Percentiles rank a stretch among this genome's conserved stretches.
phyloP scores from a whole-genome alignment of 805 yeast genomes.

The Myxozyma kluyveri region DNA sequence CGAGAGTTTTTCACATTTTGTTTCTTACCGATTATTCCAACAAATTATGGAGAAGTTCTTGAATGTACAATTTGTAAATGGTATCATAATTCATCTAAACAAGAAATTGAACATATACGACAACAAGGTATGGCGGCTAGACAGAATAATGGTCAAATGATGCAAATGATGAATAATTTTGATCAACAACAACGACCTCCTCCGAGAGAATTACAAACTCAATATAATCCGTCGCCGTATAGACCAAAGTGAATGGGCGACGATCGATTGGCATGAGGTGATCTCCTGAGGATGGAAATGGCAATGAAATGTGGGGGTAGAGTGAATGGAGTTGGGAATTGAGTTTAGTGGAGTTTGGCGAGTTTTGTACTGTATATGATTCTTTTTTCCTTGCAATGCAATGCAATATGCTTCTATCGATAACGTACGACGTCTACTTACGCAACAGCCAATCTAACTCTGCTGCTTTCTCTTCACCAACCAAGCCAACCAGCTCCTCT shows the following conservation, averaged over 20 bases:
- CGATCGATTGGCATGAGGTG: too few relatives aligned
- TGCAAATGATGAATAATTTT: neutral
- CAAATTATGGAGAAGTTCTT: conserved; percentile 31
- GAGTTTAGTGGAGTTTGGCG: too few relatives aligned
- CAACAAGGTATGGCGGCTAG: conserved; percentile 2
- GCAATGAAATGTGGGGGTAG: too few relatives aligned
- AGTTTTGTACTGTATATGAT: too few relatives aligned
- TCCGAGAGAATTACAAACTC: conserved; percentile 4
- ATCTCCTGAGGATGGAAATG: too few relatives aligned
- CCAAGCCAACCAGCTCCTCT: conserved; percentile 36
- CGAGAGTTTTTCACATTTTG: conserved; percentile 38
- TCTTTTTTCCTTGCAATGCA: too few relatives aligned
- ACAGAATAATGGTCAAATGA: neutral
- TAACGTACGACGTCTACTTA: too few relatives aligned
- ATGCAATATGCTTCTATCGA: too few relatives aligned
- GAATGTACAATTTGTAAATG: conserved; percentile 23
- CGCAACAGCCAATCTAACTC: conserved; percentile 41
- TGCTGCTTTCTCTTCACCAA: conserved; percentile 41
- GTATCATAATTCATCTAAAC: conserved; percentile 1
- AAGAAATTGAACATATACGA: conserved; percentile 10
- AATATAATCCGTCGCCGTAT: conserved; percentile 9
- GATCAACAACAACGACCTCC: neutral
- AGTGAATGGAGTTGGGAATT: too few relatives aligned
- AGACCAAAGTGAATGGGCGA: too few relatives aligned
- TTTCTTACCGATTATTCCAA: conserved; percentile 36